phyloP scores from a whole-genome alignment of 192 early-diverging fungal genomes.

The Spinellus fusiger region DNA sequence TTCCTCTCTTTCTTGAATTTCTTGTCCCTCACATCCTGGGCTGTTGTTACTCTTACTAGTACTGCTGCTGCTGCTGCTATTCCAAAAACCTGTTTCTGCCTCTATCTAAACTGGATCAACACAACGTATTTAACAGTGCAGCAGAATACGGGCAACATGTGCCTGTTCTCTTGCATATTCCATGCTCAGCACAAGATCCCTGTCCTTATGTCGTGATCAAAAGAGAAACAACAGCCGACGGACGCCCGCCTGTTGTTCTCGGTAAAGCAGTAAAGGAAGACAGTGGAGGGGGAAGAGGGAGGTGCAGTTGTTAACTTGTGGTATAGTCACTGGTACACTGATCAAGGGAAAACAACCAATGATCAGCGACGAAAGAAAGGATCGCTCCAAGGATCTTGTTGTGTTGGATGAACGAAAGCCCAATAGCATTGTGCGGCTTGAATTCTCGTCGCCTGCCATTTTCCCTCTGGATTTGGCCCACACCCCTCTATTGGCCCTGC shows the following conservation, averaged over 20 bases:
- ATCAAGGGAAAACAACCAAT: conserved; percentile 1
- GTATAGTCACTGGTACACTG: not conserved
- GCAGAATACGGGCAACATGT: not conserved
- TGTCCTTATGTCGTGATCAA: not conserved
- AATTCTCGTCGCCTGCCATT: not conserved
- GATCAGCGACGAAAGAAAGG: not conserved
- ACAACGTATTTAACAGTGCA: conserved; percentile 1
- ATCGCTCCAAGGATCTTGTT: not conserved
- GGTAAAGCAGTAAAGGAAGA: not conserved
- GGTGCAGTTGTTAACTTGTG: not conserved
- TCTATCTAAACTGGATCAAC: conserved; percentile 5
- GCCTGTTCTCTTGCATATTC: not conserved
- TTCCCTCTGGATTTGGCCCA: not conserved
- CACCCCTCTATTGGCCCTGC: not conserved
- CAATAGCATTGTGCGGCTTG: not conserved
- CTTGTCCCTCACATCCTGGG: too few species aligned
- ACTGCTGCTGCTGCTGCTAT: too few species aligned
- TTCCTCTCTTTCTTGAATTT: too few species aligned
- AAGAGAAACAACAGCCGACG: not conserved
- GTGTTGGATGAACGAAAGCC: not conserved
- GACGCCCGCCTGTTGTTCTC: not conserved
- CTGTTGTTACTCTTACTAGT: too few species aligned
- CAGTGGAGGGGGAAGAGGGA: not conserved
- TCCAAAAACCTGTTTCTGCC: too few species aligned
- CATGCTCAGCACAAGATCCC: not conserved